Base-by-base conservation (phyloP, 129 eudicot genomes). In the Flaveria bidentis region DNA sequence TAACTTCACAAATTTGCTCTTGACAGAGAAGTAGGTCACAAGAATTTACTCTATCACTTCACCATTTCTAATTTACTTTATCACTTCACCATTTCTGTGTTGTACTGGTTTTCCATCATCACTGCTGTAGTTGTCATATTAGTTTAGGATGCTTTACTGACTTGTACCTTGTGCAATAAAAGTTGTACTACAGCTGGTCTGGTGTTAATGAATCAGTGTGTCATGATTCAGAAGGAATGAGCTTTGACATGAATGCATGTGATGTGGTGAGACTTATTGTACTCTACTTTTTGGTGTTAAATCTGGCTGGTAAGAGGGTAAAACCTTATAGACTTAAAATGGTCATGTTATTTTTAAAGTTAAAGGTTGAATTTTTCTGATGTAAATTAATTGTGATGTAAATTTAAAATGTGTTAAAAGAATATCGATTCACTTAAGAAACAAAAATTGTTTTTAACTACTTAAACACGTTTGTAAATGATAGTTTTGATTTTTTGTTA, bases 11-110 rank as follows among this genome's bases (percentile, higher is more conserved):
- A 36, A 4, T 36, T 36, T 36, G 41, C 41, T 36, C 1, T 36
- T 36, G 36, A 5, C 36, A 30, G 36, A 3, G 4, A 30, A 69
- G 79, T 75, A 46, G 79, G 72, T 75, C 17, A 5, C 17, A 61
- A 75, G 71, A 61, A 45, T 75, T 61, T 23, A 75, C 62, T 75
- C 28, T 26, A 57, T 39, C 53, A 57, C 13, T 73, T 45, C 20
- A 66, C 50, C 58, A 74, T 45, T 47, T 71, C 17, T 44, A 61
- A 45, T 75, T 61, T 23, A 75, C 62, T 75, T 17, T 26, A 57
- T 39, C 53, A 57, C 13, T 73, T 45, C 20, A 66, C 50, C 58
- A 74, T 45, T 47, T 71, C 17, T 44, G 30, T 16, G 30, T 30
- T 4, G 77, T 73, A 73, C 69, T 73, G 68, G 42, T 57, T 56